Percentiles rank a stretch among this genome's conserved stretches.
Conservation (phyloP, 495 filamentous ascomycete species). For the Peziza echinospora region DNA sequence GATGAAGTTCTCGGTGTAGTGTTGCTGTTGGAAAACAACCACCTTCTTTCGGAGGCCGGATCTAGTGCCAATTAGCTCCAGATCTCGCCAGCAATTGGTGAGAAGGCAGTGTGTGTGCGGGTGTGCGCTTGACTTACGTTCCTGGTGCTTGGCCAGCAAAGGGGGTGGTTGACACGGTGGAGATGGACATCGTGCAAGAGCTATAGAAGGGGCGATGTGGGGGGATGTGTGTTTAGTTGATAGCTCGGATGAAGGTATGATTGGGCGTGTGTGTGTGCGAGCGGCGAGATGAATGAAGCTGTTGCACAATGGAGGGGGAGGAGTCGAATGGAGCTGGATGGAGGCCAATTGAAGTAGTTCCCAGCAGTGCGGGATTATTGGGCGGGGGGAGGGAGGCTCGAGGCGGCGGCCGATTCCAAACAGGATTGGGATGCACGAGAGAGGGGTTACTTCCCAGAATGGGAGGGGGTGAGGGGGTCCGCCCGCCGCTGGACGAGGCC, state of each 20-base stretch:
- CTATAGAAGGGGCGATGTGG: background rate
- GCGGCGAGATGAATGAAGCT: too few relatives aligned
- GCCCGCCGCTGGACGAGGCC: background rate
- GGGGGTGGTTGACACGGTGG: conserved; percentile 11
- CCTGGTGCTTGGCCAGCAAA: conserved; percentile 80
- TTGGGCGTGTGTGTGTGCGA: too few relatives aligned
- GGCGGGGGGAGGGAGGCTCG: background rate
- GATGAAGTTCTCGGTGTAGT: conserved; percentile 93
- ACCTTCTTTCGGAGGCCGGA: conserved; percentile 98
- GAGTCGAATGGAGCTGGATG: background rate
- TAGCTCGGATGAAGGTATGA: too few relatives aligned
- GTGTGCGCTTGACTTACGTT: conserved; percentile 50
- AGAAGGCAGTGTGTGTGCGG: conserved; percentile 6
- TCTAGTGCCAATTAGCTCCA: conserved; percentile 25
- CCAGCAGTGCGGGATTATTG: background rate
- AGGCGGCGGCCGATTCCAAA: background rate
- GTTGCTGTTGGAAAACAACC: conserved; percentile 78
- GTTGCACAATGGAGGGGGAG: background rate
- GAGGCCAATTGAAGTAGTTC: background rate
- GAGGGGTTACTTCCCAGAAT: background rate
- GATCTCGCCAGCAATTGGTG: background rate
- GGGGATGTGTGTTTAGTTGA: background rate
- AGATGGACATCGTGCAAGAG: conserved; percentile 1
- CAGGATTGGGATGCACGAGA: background rate
- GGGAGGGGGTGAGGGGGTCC: background rate